These are phyloP conservation scores for Ustilago cynodontis DNA, from an alignment of 1,284 basidiomycete species.

Conservation along the genomic window DNA sequence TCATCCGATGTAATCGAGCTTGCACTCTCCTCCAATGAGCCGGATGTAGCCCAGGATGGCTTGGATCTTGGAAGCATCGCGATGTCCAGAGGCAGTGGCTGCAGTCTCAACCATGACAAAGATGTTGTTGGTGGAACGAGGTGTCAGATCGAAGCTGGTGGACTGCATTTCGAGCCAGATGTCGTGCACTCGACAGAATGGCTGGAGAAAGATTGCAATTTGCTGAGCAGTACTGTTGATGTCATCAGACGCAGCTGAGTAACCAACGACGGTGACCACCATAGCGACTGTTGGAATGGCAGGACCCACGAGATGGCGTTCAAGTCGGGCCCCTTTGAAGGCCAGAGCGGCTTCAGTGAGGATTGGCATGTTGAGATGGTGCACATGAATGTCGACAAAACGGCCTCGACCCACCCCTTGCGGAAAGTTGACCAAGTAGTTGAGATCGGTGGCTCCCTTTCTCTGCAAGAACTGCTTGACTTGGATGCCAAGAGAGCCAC, in stretches of 20 bases:
- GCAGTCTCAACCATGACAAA: not conserved
- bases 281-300: not conserved
- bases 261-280: not conserved
- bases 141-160: not conserved
- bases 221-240: not conserved
- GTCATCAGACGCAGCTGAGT: not conserved
- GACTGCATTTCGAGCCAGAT: not conserved
- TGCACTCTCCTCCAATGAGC: not conserved
- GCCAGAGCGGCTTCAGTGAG: not conserved
- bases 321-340: not conserved
- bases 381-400: not conserved
- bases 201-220: not conserved
- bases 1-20: not conserved
- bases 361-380: not conserved
- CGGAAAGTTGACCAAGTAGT: not conserved
- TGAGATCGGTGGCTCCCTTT: not conserved
- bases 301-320: not conserved
- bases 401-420: not conserved
- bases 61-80: not conserved
- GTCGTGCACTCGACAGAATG: not conserved
- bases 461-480: not conserved
- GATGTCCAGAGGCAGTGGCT: not conserved
- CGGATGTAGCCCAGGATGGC: constrained; percentile 1
- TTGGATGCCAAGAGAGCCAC: not conserved
- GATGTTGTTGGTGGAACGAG: not conserved